Percentiles rank a stretch among this genome's conserved stretches.
phyloP scores from a whole-genome alignment of 2,329 filamentous ascomycete genomes.

The Pochonia chlamydosporia region DNA sequence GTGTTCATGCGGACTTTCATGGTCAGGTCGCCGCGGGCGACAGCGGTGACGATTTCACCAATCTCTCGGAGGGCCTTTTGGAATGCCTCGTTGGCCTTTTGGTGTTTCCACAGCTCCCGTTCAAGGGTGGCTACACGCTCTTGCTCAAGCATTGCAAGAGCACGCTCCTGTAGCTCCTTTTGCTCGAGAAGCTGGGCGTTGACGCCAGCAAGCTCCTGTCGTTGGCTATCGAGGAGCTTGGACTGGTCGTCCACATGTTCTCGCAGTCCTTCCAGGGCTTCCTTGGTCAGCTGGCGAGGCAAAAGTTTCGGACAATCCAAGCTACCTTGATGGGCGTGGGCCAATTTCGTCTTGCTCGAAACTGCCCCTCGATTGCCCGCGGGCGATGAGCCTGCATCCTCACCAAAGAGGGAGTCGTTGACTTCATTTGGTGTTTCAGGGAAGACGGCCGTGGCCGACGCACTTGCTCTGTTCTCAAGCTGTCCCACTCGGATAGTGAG shows the following conservation, averaged over 20 bases:
- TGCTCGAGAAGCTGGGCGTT: slow-evolving; percentile 82
- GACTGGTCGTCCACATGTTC: slow-evolving; percentile 93
- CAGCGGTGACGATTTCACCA: slow-evolving; percentile 93
- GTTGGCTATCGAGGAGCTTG: slow-evolving; percentile 82
- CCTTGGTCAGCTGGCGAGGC: slow-evolving; percentile 59
- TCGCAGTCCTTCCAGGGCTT: slow-evolving; percentile 77
- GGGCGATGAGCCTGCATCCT: slow-evolving; percentile 43
- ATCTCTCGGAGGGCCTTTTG: slow-evolving; percentile 96
- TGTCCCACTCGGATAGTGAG: slow-evolving; percentile 72
- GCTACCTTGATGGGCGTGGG: slow-evolving; percentile 34
- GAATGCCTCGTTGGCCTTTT: slow-evolving; percentile 97
- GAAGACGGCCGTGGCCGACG: slow-evolving; percentile 52
- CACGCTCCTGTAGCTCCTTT: slow-evolving; percentile 76
- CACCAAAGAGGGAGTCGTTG: slow-evolving; percentile 57
- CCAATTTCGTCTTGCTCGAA: slow-evolving; percentile 37
- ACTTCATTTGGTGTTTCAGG: slow-evolving; percentile 80
- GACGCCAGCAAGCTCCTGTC: slow-evolving; percentile 77
- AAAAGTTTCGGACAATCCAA: slow-evolving; percentile 29
- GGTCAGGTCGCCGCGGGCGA: slow-evolving; percentile 89
- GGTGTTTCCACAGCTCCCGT: slow-evolving; percentile 91
- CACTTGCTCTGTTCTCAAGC: slow-evolving; percentile 72
- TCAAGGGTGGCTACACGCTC: slow-evolving; percentile 86
- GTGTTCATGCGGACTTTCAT: slow-evolving; percentile 96
- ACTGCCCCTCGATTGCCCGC: slow-evolving; percentile 33
- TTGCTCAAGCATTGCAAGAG: slow-evolving; percentile 75